A percentile compares a stretch with the other conserved stretches of the same genome.
Conservation (phyloP, 805 yeast species). For the Yamadazyma endophytica region DNA sequence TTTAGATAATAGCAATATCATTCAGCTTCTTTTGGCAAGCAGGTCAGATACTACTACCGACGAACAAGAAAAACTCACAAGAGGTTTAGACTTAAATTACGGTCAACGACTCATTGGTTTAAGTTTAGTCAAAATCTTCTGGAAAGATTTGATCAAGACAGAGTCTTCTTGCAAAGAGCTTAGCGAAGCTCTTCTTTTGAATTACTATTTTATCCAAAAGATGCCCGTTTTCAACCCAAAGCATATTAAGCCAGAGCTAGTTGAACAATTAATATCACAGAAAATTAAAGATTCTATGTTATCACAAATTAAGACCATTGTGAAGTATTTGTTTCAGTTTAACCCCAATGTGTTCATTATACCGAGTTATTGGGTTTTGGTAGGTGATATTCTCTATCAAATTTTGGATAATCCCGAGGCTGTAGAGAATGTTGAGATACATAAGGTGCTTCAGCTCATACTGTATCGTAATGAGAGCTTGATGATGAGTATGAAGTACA, state of each 20-base stretch:
- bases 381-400: slow-evolving; percentile 46
- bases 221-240: slow-evolving; percentile 8
- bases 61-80: slow-evolving; percentile 16
- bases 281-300: slow-evolving; percentile 25
- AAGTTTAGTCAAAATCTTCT: slow-evolving; percentile 59
- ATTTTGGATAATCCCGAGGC: slow-evolving; percentile 23
- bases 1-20: slow-evolving; percentile 22
- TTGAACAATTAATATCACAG: slow-evolving; percentile 12
- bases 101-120: slow-evolving; percentile 33
- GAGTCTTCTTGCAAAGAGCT: slow-evolving; percentile 63
- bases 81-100: slow-evolving; percentile 22
- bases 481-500: slow-evolving; percentile 44
- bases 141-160: slow-evolving; percentile 58
- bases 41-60: slow-evolving; percentile 11
- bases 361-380: slow-evolving; percentile 57
- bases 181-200: slow-evolving; percentile 54
- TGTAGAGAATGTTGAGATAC: slow-evolving; percentile 24
- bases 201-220: slow-evolving; percentile 20
- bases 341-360: slow-evolving; percentile 60
- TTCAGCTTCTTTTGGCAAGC: slow-evolving; percentile 17
- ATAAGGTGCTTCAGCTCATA: slow-evolving; percentile 54
- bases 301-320: slow-evolving; percentile 20
- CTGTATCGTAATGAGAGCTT: slow-evolving; percentile 69
- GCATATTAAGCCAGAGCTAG: slow-evolving; percentile 3
- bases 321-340: slow-evolving; percentile 41